Evolutionary conservation across 116 monocot genomes (phyloP), one percentile per base, ranked within the genome.

Genomic region (Iris pallida): DNA sequence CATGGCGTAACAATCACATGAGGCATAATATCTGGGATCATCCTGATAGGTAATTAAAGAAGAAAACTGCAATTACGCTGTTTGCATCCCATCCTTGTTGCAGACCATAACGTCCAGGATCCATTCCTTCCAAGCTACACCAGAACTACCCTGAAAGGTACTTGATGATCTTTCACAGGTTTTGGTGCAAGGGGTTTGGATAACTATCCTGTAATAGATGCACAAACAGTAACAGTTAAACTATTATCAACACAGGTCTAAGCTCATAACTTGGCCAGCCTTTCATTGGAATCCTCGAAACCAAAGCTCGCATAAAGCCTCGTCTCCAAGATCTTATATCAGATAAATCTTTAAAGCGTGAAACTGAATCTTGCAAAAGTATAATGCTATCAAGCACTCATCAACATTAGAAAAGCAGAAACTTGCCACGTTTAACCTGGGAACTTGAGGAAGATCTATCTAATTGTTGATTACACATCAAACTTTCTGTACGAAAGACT

Each of bases 31-130:
- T 87, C 85, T 82, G 75, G 82, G 76, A 84, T 91, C 88, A 91
- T 82, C 96, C 89, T 66, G 76, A 85, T 86, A 87, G 80, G 63
- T 96, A 80, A 81, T 80, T 77, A 87, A 92, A 87, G 75, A 76
- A 79, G 69, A 88, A 87, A 90, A 73, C 96, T 87, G 81, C 96
- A 97, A 85, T 97, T 97, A 97, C 92, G 85, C 96, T 97, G 89
- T 97, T 90, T 83, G 79, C 69, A 75, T 97, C 96, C 96, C 92
- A 97, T 92, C 87, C 87, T 86, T 97, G 92, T 72, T 91, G 92
- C 18, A 73, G 71, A 74, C 12, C 85, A 87, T 89, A 97, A 68
- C 92, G 92, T 73, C 92, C 89, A 59, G 86, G 87, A 73, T 92
- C 96, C 96, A 97, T 97, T 83, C 80, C 84, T 74, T 73, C 71